These are phyloP conservation scores for Dillenia suffruticosa DNA, from an alignment of 164 flowering plant genomes.

Conservation along the genomic window DNA sequence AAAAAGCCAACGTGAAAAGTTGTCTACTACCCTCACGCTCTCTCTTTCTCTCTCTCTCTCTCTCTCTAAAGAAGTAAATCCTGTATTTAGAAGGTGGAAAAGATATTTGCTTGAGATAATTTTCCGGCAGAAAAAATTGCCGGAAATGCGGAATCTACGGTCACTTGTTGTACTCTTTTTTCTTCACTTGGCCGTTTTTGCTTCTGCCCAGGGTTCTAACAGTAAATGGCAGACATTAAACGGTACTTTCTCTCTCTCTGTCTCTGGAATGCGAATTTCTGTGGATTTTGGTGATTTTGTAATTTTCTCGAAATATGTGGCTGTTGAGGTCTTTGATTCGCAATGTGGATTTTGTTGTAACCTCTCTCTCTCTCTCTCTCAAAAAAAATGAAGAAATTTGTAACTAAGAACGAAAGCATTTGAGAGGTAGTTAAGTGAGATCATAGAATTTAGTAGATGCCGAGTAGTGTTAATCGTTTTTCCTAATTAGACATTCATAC, in stretches of 20 bases:
- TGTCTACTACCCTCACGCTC: not conserved
- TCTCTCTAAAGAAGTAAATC: not conserved
- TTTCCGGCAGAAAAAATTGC: constrained; percentile 13
- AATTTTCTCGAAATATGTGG: not conserved
- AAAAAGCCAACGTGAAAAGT: no score
- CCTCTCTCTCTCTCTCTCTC: no score
- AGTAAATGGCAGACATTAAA: constrained; percentile 45
- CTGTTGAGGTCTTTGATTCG: not conserved
- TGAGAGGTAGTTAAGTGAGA: no score
- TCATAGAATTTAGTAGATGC: no score
- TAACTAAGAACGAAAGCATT: no score
- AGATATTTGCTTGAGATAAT: not conserved
- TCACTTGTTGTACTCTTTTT: constrained; percentile 10
- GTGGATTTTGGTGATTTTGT: not conserved
- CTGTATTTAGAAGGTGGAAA: not conserved
- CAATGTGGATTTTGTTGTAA: no score
- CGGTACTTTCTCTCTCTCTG: constrained; percentile 24
- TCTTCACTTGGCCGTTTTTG: constrained; percentile 22
- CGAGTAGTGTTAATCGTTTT: no score
- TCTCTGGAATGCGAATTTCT: not conserved
- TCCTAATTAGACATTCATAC: no score
- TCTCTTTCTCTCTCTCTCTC: not conserved
- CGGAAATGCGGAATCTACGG: constrained; percentile 38
- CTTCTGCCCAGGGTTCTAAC: constrained; percentile 49
- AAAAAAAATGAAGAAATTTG: no score